Evolutionary conservation across 2,329 filamentous ascomycete genomes (phyloP).

Genomic region (Microdochium bolleyi): DNA sequence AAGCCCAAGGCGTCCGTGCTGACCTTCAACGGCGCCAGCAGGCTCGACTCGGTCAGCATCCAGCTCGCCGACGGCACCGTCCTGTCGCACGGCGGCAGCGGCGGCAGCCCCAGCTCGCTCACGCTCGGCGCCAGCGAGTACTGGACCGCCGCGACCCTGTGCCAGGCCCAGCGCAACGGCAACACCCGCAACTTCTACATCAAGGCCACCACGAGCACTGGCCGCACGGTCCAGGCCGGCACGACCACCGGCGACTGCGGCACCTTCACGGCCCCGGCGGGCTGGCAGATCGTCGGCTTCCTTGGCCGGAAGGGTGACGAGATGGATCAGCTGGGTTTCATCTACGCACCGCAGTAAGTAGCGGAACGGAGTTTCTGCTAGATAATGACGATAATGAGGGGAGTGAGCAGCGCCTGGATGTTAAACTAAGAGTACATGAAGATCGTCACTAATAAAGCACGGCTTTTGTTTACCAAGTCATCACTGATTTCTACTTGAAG

Average conservation of each 20-base stretch:
- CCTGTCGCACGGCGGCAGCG: conserved; percentile 44
- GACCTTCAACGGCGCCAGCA: conserved; percentile 35
- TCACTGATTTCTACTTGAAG: background rate
- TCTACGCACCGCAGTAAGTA: conserved; percentile 32
- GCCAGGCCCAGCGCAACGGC: conserved; percentile 35
- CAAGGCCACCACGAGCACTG: conserved; percentile 40
- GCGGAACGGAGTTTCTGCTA: background rate
- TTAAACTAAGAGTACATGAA: background rate
- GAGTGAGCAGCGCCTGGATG: background rate
- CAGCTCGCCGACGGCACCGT: conserved; percentile 37
- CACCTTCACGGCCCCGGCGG: conserved; percentile 34
- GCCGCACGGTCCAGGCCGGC: conserved; percentile 35
- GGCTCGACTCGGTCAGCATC: conserved; percentile 43
- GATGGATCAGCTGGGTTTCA: conserved; percentile 44
- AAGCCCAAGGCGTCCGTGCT: conserved; percentile 27
- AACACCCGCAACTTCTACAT: conserved; percentile 49
- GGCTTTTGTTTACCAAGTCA: background rate
- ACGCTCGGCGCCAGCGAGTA: conserved; percentile 36
- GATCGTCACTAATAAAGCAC: background rate
- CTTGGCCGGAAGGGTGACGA: conserved; percentile 44
- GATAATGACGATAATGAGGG: background rate
- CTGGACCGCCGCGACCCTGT: conserved; percentile 40
- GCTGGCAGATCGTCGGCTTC: conserved; percentile 46
- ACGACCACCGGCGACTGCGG: conserved; percentile 36
- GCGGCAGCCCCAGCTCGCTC: conserved; percentile 34